These are phyloP conservation scores for Pythium chondricola DNA, from an alignment of 352 stramenopile genomes.

Conservation along the genomic window DNA sequence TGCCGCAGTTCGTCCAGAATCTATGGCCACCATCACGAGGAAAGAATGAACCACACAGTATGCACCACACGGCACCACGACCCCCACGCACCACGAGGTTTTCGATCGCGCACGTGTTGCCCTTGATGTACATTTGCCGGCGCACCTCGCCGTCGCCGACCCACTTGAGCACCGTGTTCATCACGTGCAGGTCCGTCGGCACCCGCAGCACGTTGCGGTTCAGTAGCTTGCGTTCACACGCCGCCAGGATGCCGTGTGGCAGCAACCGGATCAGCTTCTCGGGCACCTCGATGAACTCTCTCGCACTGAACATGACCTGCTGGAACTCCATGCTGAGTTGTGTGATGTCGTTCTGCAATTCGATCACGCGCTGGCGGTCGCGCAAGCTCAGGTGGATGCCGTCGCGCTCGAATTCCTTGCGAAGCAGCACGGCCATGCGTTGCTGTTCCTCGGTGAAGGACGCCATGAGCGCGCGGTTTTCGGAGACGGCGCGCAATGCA, in stretches of 20 bases:
- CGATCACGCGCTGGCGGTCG: conserved; percentile 74
- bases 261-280: conserved; percentile 25
- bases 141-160: conserved; percentile 65
- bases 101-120: conserved; percentile 76
- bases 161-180: conserved; percentile 91
- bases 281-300: conserved; percentile 48
- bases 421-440: conserved; percentile 85
- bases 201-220: conserved; percentile 57
- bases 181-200: conserved; percentile 81
- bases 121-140: conserved; percentile 88
- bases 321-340: conserved; percentile 86
- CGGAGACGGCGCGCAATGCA: conserved; percentile 64
- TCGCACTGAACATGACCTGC: conserved; percentile 66
- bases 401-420: conserved; percentile 93
- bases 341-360: conserved; percentile 86
- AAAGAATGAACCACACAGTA: neutral
- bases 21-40: conserved; percentile 10
- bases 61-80: neutral
- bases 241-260: conserved; percentile 47
- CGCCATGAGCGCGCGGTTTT: conserved; percentile 43
- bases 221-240: conserved; percentile 63
- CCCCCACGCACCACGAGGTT: conserved; percentile 39
- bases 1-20: conserved; percentile 85
- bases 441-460: conserved; percentile 85
- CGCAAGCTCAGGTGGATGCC: conserved; percentile 89